Percentiles rank a stretch among this genome's conserved stretches.
Conservation (phyloP, 73 alveolate species). For the Paramecium biaurelia region DNA sequence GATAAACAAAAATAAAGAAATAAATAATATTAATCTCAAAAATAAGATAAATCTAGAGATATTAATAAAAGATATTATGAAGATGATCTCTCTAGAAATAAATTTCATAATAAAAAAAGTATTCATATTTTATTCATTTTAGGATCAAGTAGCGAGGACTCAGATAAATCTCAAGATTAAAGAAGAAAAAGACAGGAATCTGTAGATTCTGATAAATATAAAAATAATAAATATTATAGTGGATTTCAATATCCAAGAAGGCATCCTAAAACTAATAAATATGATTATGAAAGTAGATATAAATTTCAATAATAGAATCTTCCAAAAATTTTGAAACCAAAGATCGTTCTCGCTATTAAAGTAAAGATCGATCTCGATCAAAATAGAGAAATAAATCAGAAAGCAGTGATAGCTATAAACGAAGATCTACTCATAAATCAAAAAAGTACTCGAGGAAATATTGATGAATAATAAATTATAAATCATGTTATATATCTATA, state of each 20-base stretch:
- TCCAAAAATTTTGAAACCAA: neutral
- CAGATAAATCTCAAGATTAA: neutral
- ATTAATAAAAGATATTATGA: neutral
- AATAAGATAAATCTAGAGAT: neutral
- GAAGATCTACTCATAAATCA: slow-evolving; percentile 19
- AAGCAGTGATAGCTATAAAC: neutral
- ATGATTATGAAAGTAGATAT: slow-evolving; percentile 8
- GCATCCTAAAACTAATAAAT: neutral
- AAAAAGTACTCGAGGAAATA: slow-evolving; percentile 3
- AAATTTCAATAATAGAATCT: neutral
- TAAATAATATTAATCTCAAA: neutral
- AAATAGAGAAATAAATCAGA: neutral
- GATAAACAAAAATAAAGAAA: neutral
- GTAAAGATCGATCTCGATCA: neutral
- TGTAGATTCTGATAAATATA: neutral
- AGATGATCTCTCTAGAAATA: neutral
- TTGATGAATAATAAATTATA: neutral
- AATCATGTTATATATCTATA: neutral
- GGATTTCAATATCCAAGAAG: neutral
- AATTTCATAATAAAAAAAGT: neutral
- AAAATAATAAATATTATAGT: neutral
- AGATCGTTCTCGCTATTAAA: neutral
- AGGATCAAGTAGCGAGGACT: neutral
- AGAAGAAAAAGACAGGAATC: neutral
- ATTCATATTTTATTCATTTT: neutral